Conservation (phyloP, 148 eudicot species). For the Rhododendron simsii region DNA sequence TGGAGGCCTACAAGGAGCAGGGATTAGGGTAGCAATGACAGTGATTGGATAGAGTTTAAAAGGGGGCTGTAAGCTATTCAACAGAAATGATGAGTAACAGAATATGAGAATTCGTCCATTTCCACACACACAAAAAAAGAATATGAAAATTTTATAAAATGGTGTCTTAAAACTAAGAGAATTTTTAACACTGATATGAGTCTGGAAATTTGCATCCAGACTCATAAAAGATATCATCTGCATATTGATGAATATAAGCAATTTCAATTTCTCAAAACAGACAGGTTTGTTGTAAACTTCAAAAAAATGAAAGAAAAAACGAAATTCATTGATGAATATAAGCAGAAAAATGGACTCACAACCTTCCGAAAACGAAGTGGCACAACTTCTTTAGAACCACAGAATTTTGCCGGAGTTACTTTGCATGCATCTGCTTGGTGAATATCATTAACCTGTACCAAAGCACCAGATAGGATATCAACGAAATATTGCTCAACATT, state of each 20-base stretch:
- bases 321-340: background rate
- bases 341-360: slow-evolving; percentile 19
- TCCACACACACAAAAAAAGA: background rate
- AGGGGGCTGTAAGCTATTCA: background rate
- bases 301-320: background rate
- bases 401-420: slow-evolving; percentile 83
- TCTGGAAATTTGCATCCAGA: background rate
- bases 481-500: background rate
- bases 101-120: background rate
- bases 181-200: background rate
- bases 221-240: too few relatives aligned
- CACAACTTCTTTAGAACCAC: slow-evolving; percentile 85
- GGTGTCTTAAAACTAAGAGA: background rate
- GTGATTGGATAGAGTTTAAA: background rate
- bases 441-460: slow-evolving; percentile 67
- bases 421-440: slow-evolving; percentile 78
- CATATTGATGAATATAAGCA: background rate
- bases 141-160: background rate
- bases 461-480: background rate
- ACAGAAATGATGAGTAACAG: background rate
- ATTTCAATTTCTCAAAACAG: background rate
- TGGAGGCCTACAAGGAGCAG: background rate
- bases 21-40: background rate
- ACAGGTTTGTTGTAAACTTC: background rate
- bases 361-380: slow-evolving; percentile 65